Percentiles rank a stretch among this genome's conserved stretches.
Evolutionary conservation across 2,329 filamentous ascomycete species (phyloP).

Genomic region (Neonectria coccinea): DNA sequence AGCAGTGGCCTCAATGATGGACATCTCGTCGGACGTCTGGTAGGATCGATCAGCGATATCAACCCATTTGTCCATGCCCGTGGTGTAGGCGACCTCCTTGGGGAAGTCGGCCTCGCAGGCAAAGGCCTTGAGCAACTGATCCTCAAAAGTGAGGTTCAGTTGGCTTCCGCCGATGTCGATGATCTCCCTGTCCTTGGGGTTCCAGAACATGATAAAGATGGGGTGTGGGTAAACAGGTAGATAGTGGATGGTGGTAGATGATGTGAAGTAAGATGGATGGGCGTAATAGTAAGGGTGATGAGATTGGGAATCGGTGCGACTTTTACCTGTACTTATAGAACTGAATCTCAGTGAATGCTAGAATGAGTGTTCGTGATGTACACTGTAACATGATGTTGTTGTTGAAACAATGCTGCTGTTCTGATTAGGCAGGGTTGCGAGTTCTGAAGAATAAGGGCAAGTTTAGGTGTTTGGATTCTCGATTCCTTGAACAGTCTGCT

Average conservation of each 20-base stretch:
- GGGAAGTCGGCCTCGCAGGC: conserved; percentile 32
- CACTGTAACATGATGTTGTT: neutral
- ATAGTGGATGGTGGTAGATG: neutral
- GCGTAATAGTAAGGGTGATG: too few species aligned
- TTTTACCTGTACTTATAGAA: neutral
- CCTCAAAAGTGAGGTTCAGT: conserved; percentile 21
- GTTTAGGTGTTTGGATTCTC: neutral
- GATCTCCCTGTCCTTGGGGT: conserved; percentile 8
- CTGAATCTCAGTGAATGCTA: neutral
- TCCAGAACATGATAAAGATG: neutral
- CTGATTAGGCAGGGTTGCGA: neutral
- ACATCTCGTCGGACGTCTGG: conserved; percentile 33
- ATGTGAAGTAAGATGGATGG: neutral
- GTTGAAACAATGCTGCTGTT: neutral
- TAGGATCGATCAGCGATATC: conserved; percentile 34
- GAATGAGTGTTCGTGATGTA: neutral
- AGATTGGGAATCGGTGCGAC: neutral
- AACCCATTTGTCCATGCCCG: conserved; percentile 37
- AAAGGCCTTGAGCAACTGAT: conserved; percentile 30
- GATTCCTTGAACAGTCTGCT: neutral
- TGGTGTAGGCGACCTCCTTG: conserved; percentile 42
- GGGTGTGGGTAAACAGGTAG: neutral
- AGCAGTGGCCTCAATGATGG: conserved; percentile 36
- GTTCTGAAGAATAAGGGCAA: neutral
- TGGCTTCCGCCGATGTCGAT: conserved; percentile 40